Evolutionary conservation across 108 stramenopile genomes (phyloP), one percentile per base, ranked within the genome.

Genomic region (Conticribra weissflogii): DNA sequence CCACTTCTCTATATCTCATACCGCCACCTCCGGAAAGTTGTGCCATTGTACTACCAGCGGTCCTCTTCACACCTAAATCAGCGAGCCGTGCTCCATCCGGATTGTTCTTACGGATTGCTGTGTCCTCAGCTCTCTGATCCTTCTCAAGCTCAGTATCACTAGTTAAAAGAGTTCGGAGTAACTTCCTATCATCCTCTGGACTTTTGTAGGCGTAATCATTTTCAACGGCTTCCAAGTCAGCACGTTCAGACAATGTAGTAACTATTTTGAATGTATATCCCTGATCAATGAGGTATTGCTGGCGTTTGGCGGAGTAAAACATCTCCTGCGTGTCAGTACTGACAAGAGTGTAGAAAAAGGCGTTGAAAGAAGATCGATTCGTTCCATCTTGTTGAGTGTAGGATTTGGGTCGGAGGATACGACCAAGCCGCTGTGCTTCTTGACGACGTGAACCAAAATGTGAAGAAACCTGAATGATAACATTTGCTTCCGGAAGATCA

Each of bases 211-310:
- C 81, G 53, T 88, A 94, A n/a, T 71, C 67, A 36, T 88, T 66
- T 59, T 80, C 77, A 17, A 76, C 54, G 0, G 93, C 93, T 68
- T 88, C 85, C 54, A 79, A 78, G 18, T 91, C 81, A 5, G 94
- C 94, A 46, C 72, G 69, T 54, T 91, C 92, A 25, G 80, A 83
- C 2, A 98, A 80, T 48, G 94, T 93, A n/a, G 92, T 95, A 21
- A 96, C 88, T 51, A 99, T 97, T 83, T 99, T 98, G 92, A 97
- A 99, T n/a, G 99, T 98, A 74, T 99, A 99, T 28, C 99, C 99
- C 79, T 99, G 99, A 79, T 98, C 98, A 41, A 98, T 96, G 34
- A 99, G 82, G 72, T 99, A 99, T 69, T 98, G 97, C 71, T 98
- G 98, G 18, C 99, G 88, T 71, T 98, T 99, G 23, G 96, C 86